Evolutionary conservation across 2,329 filamentous ascomycete species (phyloP).

Genomic region (Ophiostoma sp.): DNA sequence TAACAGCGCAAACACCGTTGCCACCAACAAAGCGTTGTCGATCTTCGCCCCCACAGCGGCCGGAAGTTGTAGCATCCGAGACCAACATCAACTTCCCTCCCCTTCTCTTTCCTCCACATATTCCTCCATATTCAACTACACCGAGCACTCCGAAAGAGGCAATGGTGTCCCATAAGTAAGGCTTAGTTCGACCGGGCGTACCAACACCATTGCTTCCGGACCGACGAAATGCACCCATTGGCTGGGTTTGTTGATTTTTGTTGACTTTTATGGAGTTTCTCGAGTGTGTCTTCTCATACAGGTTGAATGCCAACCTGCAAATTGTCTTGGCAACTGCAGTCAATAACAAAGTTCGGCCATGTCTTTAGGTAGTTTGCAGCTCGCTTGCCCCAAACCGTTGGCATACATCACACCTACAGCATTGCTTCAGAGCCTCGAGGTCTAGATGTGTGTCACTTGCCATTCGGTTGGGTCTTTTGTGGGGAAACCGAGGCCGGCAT

Average conservation of each 20-base stretch:
- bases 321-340: background rate
- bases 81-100: background rate
- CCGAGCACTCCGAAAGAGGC: background rate
- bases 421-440: background rate
- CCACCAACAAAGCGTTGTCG: background rate
- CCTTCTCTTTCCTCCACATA: background rate
- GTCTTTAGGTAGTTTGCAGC: background rate
- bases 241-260: background rate
- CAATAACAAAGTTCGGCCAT: background rate
- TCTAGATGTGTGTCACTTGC: background rate
- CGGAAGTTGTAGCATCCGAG: background rate
- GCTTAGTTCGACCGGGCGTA: background rate
- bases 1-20: background rate
- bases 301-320: background rate
- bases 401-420: background rate
- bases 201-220: background rate
- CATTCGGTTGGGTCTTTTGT: background rate
- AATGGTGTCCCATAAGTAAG: background rate
- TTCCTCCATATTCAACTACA: background rate
- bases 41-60: background rate
- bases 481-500: background rate
- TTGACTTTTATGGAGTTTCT: background rate
- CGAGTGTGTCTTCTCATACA: no score
- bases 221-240: background rate
- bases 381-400: background rate